Percentiles rank a stretch among this genome's conserved stretches.
phyloP scores from a whole-genome alignment of 768 basidiomycete species.

The Hysterangium stoloniferum region DNA sequence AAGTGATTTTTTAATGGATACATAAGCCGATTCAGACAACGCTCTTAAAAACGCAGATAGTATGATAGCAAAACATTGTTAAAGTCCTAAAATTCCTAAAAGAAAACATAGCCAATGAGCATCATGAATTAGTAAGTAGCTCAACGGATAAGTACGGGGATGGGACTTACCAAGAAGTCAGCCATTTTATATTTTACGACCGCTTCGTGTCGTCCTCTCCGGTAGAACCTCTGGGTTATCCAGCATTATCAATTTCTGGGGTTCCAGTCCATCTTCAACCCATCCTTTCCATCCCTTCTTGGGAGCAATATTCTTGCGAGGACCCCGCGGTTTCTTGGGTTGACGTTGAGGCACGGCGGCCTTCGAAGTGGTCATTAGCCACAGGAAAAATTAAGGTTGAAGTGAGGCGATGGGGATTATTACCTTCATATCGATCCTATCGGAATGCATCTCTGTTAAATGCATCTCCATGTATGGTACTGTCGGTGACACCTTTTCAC shows the following conservation, averaged over 20 bases:
- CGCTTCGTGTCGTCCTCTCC: constrained; percentile 74
- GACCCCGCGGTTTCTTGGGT: constrained; percentile 30
- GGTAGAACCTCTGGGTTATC: constrained; percentile 63
- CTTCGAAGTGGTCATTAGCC: neutral
- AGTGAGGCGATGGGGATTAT: neutral
- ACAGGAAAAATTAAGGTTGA: neutral
- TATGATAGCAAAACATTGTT: too few relatives aligned
- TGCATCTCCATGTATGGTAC: neutral
- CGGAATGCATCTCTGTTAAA: neutral
- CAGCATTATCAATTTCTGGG: constrained; percentile 76
- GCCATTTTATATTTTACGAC: constrained; percentile 20
- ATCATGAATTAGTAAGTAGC: too few relatives aligned
- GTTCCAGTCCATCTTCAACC: constrained; percentile 58
- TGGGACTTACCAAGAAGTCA: neutral
- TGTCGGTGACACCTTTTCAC: neutral
- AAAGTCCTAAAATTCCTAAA: too few relatives aligned
- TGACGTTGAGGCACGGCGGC: constrained; percentile 19
- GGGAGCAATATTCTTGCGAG: constrained; percentile 54
- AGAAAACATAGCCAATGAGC: too few relatives aligned
- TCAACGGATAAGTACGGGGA: too few relatives aligned
- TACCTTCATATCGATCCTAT: neutral
- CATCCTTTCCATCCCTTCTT: constrained; percentile 89
- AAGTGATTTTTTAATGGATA: too few relatives aligned
- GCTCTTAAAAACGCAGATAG: too few relatives aligned
- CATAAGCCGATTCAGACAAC: too few relatives aligned